Conservation (phyloP, 495 filamentous ascomycete species). For the Talaromyces trachyspermus region DNA sequence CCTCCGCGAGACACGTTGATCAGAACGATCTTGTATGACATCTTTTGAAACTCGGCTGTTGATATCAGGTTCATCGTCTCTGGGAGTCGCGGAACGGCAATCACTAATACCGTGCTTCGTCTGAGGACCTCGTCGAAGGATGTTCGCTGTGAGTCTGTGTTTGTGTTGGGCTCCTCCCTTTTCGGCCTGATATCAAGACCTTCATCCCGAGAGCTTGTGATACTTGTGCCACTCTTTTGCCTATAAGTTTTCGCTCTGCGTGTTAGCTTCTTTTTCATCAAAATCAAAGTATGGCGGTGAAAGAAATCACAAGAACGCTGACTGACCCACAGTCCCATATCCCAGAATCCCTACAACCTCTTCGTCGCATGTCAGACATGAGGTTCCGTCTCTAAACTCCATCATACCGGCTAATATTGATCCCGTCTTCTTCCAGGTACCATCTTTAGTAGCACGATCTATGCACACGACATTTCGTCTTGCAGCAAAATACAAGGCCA, state of each 20-base stretch:
- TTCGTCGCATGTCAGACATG: conserved; percentile 20
- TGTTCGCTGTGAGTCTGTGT: conserved; percentile 21
- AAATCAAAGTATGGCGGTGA: neutral
- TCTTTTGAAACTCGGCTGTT: conserved; percentile 38
- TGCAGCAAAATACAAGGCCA: conserved; percentile 47
- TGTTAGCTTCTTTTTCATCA: too few species aligned
- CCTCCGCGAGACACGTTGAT: conserved; percentile 54
- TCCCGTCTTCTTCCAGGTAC: conserved; percentile 18
- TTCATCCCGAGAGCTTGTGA: conserved; percentile 25
- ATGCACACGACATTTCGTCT: conserved; percentile 39
- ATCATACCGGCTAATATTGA: conserved; percentile 9
- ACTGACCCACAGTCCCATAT: conserved; percentile 25
- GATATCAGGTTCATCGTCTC: conserved; percentile 44
- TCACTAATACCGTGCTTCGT: conserved; percentile 39
- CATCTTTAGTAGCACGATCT: conserved; percentile 27
- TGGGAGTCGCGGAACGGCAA: conserved; percentile 37
- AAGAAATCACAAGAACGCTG: neutral
- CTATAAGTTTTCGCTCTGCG: too few species aligned
- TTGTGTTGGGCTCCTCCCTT: conserved; percentile 19
- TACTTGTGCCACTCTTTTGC: conserved; percentile 22
- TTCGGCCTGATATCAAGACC: conserved; percentile 32
- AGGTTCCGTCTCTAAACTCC: neutral
- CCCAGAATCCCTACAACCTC: conserved; percentile 27
- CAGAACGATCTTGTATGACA: conserved; percentile 43
- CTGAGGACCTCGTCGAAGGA: conserved; percentile 40